These are phyloP conservation scores for Aspergillus luchuensis DNA, from an alignment of 2,329 filamentous ascomycete species.

Conservation along the genomic window DNA sequence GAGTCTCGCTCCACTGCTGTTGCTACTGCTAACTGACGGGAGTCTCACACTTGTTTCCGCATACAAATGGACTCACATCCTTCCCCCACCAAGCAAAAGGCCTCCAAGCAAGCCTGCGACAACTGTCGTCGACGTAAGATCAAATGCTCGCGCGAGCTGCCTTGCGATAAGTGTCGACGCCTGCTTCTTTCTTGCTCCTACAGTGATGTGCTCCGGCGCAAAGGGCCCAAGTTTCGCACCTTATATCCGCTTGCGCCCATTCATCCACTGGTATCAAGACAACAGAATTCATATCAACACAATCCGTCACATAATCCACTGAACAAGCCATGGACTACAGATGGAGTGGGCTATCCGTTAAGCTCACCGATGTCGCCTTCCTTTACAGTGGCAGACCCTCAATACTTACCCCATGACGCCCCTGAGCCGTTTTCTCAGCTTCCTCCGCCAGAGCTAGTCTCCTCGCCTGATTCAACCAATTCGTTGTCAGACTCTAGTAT, in stretches of 20 bases:
- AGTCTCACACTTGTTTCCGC: background rate
- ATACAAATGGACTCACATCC: conserved; percentile 27
- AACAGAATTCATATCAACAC: conserved; percentile 19
- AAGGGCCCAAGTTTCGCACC: conserved; percentile 44
- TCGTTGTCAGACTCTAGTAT: conserved; percentile 32
- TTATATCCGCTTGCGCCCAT: conserved; percentile 42
- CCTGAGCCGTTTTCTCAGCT: conserved; percentile 32
- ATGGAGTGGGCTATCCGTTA: conserved; percentile 23
- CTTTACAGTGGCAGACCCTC: conserved; percentile 27
- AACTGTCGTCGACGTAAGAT: conserved; percentile 48
- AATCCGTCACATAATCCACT: conserved; percentile 17
- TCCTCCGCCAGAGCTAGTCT: conserved; percentile 35
- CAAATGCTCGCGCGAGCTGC: conserved; percentile 44
- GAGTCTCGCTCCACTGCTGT: background rate
- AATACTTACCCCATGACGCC: conserved; percentile 27
- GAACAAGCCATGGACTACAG: conserved; percentile 25
- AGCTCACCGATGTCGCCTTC: conserved; percentile 32
- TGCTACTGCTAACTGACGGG: background rate
- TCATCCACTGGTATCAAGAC: conserved; percentile 33
- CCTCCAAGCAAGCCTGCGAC: conserved; percentile 43
- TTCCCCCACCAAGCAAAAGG: conserved; percentile 23
- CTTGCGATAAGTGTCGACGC: conserved; percentile 45
- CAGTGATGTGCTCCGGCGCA: conserved; percentile 41
- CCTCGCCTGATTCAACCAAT: conserved; percentile 38
- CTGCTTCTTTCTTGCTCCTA: conserved; percentile 44